Evolutionary conservation across 2,329 filamentous ascomycete genomes (phyloP), one percentile per base, ranked within the genome.

Genomic region (Colletotrichum endophyticum): DNA sequence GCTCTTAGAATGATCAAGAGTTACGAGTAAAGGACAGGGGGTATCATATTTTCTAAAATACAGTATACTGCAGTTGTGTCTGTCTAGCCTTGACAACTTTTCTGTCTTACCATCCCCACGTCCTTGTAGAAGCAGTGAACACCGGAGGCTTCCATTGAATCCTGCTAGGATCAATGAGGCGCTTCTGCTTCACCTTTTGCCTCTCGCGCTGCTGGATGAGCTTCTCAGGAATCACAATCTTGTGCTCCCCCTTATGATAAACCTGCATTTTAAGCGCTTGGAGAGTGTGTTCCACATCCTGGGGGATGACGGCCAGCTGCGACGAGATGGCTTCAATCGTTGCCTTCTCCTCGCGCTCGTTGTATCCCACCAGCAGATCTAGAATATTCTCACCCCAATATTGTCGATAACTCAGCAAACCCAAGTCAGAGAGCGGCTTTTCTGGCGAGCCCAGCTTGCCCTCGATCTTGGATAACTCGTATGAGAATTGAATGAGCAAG

Each of bases 311-410:
- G 4, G 96, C 94, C 11, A 97, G 92, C 39, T 92, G 85, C 8
- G 91, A 89, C 1, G 95, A 96, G 69, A 99, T 91, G 66, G 95
- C 92, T 81, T 98, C 96, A 70, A 99, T 96, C 73, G 94, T 98
- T 70, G 95, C 94, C 81, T 92, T 93, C 15, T 94, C 92, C 11
- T 92, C 92, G 22, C 89, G 87, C 77, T 94, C 93, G 76, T 93
- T 93, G 66, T 90, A 91, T 66, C 94, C 93, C 63, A 98, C 87
- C n/a, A 99, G 89, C 16, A 98, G 84, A 76, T 98, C 96, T 6
- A 99, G 91, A 44, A 99, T 95, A 66, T 95, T 96, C 84, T 99
- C 97, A 34, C 96, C 96, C 97, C 97, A 99, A 86, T 98, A 99
- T 79, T 98, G 96, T 66, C 97, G 93, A 85, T 99, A 99, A 80